A percentile compares a stretch with the other conserved stretches of the same genome.
Conservation (phyloP, 805 yeast genomes). For the Debaryomyces maramus region DNA sequence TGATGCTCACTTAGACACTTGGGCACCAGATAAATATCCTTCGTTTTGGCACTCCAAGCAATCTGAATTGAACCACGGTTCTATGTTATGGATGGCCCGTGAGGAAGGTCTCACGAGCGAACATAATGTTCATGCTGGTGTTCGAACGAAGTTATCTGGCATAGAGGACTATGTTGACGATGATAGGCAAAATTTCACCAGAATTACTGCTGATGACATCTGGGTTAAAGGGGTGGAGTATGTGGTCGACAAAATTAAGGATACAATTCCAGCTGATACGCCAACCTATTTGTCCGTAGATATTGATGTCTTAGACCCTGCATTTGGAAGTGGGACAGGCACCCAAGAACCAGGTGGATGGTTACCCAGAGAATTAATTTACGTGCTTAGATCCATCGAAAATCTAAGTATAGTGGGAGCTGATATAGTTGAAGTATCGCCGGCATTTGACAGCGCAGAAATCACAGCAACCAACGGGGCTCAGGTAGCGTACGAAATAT, state of each 20-base stretch:
- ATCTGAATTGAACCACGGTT: conserved; percentile 73
- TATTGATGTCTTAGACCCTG: conserved; percentile 63
- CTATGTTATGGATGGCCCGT: conserved; percentile 81
- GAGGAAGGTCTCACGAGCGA: conserved; percentile 64
- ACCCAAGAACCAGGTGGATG: conserved; percentile 62
- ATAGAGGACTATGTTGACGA: conserved; percentile 66
- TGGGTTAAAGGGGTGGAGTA: conserved; percentile 64
- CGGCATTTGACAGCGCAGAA: conserved; percentile 64
- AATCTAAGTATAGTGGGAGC: conserved; percentile 51
- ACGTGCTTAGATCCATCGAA: conserved; percentile 47
- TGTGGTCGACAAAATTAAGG: conserved; percentile 53
- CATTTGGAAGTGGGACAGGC: conserved; percentile 58
- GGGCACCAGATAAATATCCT: conserved; percentile 74
- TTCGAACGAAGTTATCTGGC: conserved; percentile 72
- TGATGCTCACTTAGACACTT: conserved; percentile 83
- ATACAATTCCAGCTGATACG: conserved; percentile 55
- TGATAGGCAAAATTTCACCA: conserved; percentile 62
- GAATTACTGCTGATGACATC: conserved; percentile 72
- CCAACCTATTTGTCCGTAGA: conserved; percentile 82
- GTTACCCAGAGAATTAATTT: conserved; percentile 54
- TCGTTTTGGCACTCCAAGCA: conserved; percentile 58
- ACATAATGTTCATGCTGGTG: conserved; percentile 71
- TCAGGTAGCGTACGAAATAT: conserved; percentile 66
- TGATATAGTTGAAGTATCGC: conserved; percentile 61
- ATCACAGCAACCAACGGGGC: conserved; percentile 70